Base-by-base conservation (phyloP, 805 yeast species). In the Kodamaea jinghongensis region DNA sequence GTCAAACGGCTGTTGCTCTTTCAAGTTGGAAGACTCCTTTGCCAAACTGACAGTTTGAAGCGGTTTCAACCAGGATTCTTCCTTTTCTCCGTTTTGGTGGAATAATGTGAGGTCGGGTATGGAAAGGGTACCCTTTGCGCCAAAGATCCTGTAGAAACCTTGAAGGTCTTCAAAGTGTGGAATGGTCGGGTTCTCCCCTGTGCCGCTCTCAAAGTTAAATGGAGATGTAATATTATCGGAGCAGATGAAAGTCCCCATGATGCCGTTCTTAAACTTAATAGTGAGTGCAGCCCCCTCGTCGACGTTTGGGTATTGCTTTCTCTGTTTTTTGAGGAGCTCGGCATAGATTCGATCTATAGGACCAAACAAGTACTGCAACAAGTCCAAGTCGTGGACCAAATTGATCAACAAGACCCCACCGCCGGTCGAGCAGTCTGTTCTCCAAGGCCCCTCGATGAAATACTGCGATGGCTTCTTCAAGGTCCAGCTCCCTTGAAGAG, bases 261-360 rank as follows among this genome's bases (percentile, higher is more conserved):
- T 55, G 5, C 73, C 73, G 40, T 50, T 60, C 14, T 58, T 55
- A 47, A 68, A 68, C 8, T 60, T 49, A 14, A 68, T 41, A 11
- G 71, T 66, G 17, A 68, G 55, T 3, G 58, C 65, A 0, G 73
- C 73, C 6, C 73, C 73, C 44, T 68, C 72, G 44, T 67, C 73
- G 26, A 62, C 71, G 27, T 51, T 50, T 27, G 55, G 51, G 22
- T 44, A 42, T 12, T 40, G 43, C 4, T 43, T 44, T 40, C 71
- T 51, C 42, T 64, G 71, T 33, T 56, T 58, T 17, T 56, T 50
- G 36, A 66, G 51, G 17, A 55, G 49, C 38, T 68, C 72, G 2
- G 73, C 71, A 42, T 62, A 67, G 11, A 68, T 67, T 22, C 58
- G 57, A 23, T 52, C 58, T 28, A 68, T 58, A 1, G 71, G 70